Base-by-base conservation (phyloP, 192 early-diverging fungal genomes). In the Allomyces javanicus region DNA sequence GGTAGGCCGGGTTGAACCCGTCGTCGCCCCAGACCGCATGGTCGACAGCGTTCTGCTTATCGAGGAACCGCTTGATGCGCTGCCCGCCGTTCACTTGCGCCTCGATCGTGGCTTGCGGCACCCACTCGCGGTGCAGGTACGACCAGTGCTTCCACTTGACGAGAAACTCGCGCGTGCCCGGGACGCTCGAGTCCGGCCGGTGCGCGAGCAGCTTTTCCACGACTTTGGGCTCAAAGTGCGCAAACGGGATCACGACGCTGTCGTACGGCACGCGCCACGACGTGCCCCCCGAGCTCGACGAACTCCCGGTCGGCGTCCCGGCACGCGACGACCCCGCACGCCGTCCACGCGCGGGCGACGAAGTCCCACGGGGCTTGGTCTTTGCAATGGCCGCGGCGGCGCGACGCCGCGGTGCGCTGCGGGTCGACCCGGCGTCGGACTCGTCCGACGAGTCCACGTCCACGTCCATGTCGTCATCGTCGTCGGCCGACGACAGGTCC, bases 91-190 rank as follows among this genome's bases (percentile, higher is more conserved):
- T 71, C 70, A 82, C 79, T 63, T 84, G 78, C 9, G 72, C 70
- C 33, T 82, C 77, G 65, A 72, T 73, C 64, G 68, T 68, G 10
- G 65, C 66, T 45, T 68, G 66, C 9, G 84, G 73, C 17, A 92
- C 74, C 90, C 90, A 92, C 44, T 87, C 85, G 4, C 77, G 76
- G 70, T 87, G 85, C 44, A 78, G 72, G 67, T 87, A 90, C 74
- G 84, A 85, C 76, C 83, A 79, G 70, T 86, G 79, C 80, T 90
- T 91, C 77, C 86, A 88, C 73, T 91, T 91, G 66, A 89, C 83
- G 65, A 87, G 66, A 14, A 91, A 70, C 69, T 89, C 82, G 65
- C 84, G 84, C 24, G 73, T 65, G 10, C 75, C 81, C 9, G 75
- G 72, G 17, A 69, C 72, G 10, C 55, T 63, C 0, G 67, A 25